Percentiles rank a stretch among this genome's conserved stretches.
phyloP scores from a whole-genome alignment of 2,329 filamentous ascomycete species.

The Colletotrichum graminicola region DNA sequence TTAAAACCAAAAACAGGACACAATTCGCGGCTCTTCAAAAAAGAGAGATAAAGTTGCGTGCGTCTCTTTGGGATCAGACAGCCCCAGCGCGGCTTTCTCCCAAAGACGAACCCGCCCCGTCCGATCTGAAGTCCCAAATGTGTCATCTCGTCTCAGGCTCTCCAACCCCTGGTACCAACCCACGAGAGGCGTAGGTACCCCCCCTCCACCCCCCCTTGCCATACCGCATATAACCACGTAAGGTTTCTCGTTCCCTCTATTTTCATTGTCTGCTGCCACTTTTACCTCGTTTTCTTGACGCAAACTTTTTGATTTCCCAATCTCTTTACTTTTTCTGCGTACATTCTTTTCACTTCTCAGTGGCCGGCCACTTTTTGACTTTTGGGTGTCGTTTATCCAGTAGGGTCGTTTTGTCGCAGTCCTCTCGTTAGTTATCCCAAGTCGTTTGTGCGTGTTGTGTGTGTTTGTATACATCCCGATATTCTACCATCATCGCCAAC shows the following conservation, averaged over 20 bases:
- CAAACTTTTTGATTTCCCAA: slow-evolving; percentile 6
- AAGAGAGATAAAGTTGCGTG: not conserved
- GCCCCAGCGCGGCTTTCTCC: not conserved
- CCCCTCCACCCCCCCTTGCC: not conserved
- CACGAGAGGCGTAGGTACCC: not conserved
- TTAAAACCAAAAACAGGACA: too few relatives aligned
- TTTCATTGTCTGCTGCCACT: slow-evolving; percentile 17
- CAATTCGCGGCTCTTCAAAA: not conserved
- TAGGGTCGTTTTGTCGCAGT: slow-evolving; percentile 18
- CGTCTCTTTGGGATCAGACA: not conserved
- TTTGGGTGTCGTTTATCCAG: slow-evolving; percentile 18
- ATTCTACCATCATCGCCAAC: not conserved
- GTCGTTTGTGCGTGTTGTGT: not conserved
- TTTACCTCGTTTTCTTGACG: slow-evolving; percentile 14
- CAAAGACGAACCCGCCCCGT: slow-evolving; percentile 33
- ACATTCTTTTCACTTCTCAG: slow-evolving; percentile 30
- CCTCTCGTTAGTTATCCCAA: slow-evolving; percentile 9
- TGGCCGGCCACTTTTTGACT: slow-evolving; percentile 41
- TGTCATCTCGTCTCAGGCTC: slow-evolving; percentile 43
- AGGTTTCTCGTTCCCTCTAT: slow-evolving; percentile 16
- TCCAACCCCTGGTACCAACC: slow-evolving; percentile 21
- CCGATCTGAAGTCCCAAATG: slow-evolving; percentile 42
- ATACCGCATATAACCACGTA: slow-evolving; percentile 32
- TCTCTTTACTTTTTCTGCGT: not conserved
- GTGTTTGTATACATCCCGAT: not conserved